These are phyloP conservation scores for Suhomyces anneliseae DNA, from an alignment of 1,139 yeast species.

Conservation along the genomic window DNA sequence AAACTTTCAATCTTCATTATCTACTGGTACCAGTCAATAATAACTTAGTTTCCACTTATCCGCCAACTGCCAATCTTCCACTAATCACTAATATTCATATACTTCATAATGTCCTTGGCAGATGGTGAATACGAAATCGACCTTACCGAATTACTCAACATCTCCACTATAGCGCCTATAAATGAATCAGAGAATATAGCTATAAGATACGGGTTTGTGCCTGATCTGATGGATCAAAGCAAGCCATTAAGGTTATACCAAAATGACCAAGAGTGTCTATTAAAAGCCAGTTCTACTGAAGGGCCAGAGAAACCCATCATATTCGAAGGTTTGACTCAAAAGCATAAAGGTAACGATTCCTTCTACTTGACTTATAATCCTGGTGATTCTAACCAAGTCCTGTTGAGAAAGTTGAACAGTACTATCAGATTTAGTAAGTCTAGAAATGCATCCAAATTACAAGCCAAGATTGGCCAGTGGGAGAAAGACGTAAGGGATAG, in stretches of 20 bases:
- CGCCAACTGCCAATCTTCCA: neutral
- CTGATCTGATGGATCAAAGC: constrained; percentile 43
- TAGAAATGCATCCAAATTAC: constrained; percentile 29
- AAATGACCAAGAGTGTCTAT: constrained; percentile 33
- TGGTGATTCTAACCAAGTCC: constrained; percentile 17
- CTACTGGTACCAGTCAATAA: too few species aligned
- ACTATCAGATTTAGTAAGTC: constrained; percentile 41
- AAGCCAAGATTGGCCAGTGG: constrained; percentile 14
- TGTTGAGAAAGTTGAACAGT: constrained; percentile 27
- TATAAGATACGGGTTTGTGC: constrained; percentile 44
- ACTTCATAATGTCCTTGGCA: constrained; percentile 27
- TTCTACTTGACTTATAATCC: constrained; percentile 31
- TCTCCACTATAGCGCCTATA: constrained; percentile 13
- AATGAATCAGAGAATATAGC: constrained; percentile 30
- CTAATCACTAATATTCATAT: neutral
- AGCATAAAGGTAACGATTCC: constrained; percentile 29
- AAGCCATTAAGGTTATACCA: constrained; percentile 38
- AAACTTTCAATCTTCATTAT: too few species aligned
- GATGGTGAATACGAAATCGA: constrained; percentile 52
- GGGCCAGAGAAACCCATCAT: constrained; percentile 27
- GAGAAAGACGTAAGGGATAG: constrained; percentile 11
- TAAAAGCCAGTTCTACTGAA: constrained; percentile 30
- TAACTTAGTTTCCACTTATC: neutral
- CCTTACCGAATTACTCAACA: constrained; percentile 26
- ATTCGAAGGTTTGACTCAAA: constrained; percentile 43